A percentile compares a stretch with the other conserved stretches of the same genome.
phyloP scores from a whole-genome alignment of 495 filamentous ascomycete genomes.

The Pseudomonodictys pantanalensis region DNA sequence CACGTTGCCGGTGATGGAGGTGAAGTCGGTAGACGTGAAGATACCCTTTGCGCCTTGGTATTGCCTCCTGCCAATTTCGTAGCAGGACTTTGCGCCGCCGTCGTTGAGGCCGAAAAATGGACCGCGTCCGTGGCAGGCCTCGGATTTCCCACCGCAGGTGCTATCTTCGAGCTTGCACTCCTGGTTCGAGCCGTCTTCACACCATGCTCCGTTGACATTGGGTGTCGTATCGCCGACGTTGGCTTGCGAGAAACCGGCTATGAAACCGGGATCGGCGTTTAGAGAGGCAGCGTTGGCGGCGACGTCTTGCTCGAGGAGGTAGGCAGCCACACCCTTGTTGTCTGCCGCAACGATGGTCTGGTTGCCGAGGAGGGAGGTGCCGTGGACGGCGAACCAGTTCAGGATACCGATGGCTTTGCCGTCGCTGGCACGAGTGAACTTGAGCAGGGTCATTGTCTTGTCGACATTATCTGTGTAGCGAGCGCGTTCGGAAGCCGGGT shows the following conservation, averaged over 20 bases:
- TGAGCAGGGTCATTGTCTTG: constrained; percentile 78
- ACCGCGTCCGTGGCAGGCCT: constrained; percentile 80
- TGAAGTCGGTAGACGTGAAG: constrained; percentile 31
- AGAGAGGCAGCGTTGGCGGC: constrained; percentile 44
- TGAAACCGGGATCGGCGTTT: constrained; percentile 59
- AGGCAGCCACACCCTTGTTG: constrained; percentile 93
- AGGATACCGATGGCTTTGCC: constrained; percentile 73
- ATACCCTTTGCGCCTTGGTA: constrained; percentile 36
- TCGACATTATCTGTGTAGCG: constrained; percentile 77
- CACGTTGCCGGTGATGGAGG: constrained; percentile 38
- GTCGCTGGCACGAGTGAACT: constrained; percentile 71
- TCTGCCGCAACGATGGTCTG: constrained; percentile 91
- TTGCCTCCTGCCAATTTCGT: constrained; percentile 45
- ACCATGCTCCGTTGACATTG: constrained; percentile 69
- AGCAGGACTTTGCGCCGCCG: constrained; percentile 43
- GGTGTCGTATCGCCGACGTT: constrained; percentile 92
- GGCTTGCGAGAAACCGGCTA: constrained; percentile 92
- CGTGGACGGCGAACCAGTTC: constrained; percentile 93
- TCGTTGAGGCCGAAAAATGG: constrained; percentile 65
- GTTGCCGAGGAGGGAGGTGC: constrained; percentile 87
- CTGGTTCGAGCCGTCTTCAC: constrained; percentile 40
- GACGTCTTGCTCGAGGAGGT: constrained; percentile 75
- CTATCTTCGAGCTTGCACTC: constrained; percentile 45
- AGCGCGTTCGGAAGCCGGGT: constrained; percentile 74
- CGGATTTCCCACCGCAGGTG: constrained; percentile 69